Base-by-base conservation (phyloP, 2,329 filamentous ascomycete genomes). In the Stachybotrys chlorohalonatus region DNA sequence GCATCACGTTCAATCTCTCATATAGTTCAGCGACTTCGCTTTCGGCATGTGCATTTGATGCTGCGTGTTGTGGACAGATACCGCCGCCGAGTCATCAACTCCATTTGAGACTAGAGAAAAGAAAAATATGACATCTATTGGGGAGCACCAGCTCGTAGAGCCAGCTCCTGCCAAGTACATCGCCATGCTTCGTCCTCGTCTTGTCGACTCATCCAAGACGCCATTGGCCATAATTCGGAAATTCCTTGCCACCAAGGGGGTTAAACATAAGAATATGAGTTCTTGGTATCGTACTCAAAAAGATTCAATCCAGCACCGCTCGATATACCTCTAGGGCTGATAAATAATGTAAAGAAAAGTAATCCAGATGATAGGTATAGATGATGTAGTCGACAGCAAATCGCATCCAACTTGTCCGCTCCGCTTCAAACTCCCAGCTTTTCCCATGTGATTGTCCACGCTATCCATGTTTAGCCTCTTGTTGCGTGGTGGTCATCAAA, bases 401-500 rank as follows among this genome's bases (percentile, higher is more conserved):
- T 24, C 4, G 24, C 24, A 24, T 24, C 24, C 24, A 24, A 24
- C 24, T 24, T 24, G 24, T 24, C 24, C 24, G 24, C 24, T 4
- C 24, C 24, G 4, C 24, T 24, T 45, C n/a, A 11, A 45, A 45
- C 11, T 45, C 39, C n/a, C n/a, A n/a, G 39, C n/a, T 45, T 45
- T 45, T 45, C 5, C 39, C n/a, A n/a, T 45, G 11, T 45, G 11
- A n/a, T 45, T 45, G 11, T 45, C 39, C n/a, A n/a, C 5, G 11
- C n/a, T 45, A n/a, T 45, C n/a, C 39, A 45, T 45, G 51, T 24
- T 68, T 63, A 75, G 59, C 80, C 78, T 60, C 73, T 75, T 32
- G 81, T 77, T 52, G 80, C 81, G 60, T 84, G 74, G 62, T 82
- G 78, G 59, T 84, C 81, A 17, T 79, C 75, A 62, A 84, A 84